Evolutionary conservation across 2,329 filamentous ascomycete genomes (phyloP).

Genomic region (Berkeleyomyces rouxiae): DNA sequence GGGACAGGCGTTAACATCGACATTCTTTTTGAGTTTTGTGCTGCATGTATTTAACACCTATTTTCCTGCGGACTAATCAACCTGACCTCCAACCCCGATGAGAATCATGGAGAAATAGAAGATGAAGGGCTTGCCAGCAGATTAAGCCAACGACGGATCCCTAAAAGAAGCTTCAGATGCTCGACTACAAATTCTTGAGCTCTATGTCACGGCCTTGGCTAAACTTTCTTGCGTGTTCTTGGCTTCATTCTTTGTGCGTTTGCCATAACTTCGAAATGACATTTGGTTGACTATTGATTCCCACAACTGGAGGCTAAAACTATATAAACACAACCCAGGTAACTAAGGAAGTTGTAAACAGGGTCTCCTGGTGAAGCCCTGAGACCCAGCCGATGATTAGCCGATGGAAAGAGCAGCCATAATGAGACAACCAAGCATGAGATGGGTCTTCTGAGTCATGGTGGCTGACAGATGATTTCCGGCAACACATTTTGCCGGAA

Average conservation of each 20-base stretch:
- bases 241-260: too few species aligned
- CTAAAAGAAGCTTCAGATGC: too few species aligned
- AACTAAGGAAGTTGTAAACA: not conserved
- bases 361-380: not conserved
- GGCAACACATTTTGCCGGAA: too few species aligned
- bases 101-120: not conserved
- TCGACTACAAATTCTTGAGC: too few species aligned
- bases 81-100: not conserved
- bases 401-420: not conserved
- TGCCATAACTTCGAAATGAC: not conserved
- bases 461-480: too few species aligned
- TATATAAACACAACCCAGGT: not conserved
- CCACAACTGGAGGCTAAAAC: not conserved
- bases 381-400: not conserved
- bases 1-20: too few species aligned
- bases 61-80: not conserved
- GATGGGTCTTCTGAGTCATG: not conserved
- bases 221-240: too few species aligned
- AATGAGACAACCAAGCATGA: not conserved
- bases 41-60: not conserved
- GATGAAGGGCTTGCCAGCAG: too few species aligned
- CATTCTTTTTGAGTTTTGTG: too few species aligned
- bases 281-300: not conserved
- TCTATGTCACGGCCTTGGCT: too few species aligned
- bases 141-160: too few species aligned